phyloP scores from a whole-genome alignment of 768 basidiomycete genomes.

The Rhizopogon salebrosus region DNA sequence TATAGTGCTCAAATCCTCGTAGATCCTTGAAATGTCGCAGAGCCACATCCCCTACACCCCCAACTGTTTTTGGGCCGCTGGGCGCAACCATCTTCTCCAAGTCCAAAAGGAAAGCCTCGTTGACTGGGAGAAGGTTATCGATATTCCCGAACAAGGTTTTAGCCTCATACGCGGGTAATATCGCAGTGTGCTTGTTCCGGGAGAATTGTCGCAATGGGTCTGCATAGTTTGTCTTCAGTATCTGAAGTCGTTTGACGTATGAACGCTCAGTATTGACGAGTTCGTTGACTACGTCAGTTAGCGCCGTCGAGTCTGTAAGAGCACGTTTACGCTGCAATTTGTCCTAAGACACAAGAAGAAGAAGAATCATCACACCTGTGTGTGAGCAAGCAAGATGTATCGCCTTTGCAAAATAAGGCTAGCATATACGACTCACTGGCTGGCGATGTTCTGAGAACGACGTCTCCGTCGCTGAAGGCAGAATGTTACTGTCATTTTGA shows the following conservation, averaged over 20 bases:
- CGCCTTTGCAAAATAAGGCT: not conserved
- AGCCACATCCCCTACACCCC: slow-evolving; percentile 79
- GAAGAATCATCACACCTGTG: not conserved
- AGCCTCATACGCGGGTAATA: slow-evolving; percentile 87
- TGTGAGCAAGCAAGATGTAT: not conserved
- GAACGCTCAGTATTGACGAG: slow-evolving; percentile 85
- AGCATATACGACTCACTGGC: slow-evolving; percentile 34
- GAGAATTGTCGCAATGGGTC: slow-evolving; percentile 87
- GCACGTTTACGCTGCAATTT: slow-evolving; percentile 46
- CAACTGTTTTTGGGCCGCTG: slow-evolving; percentile 49
- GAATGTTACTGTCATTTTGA: slow-evolving; percentile 43
- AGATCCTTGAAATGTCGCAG: slow-evolving; percentile 82
- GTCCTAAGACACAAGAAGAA: slow-evolving; percentile 16
- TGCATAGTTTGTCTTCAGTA: slow-evolving; percentile 85
- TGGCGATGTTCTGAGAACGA: slow-evolving; percentile 34
- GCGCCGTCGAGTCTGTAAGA: slow-evolving; percentile 56
- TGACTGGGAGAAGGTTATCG: slow-evolving; percentile 83
- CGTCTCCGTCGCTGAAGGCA: slow-evolving; percentile 35
- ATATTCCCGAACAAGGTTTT: slow-evolving; percentile 93
- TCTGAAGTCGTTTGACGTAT: slow-evolving; percentile 79
- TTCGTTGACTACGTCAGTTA: slow-evolving; percentile 77
- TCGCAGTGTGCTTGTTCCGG: slow-evolving; percentile 75
- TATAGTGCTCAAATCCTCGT: slow-evolving; percentile 86
- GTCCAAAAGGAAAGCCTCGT: slow-evolving; percentile 80
- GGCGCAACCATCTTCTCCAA: slow-evolving; percentile 73